Evolutionary conservation across 2,329 filamentous ascomycete genomes (phyloP), one percentile per base, ranked within the genome.

Genomic region (Ceratocystiopsis sp.): DNA sequence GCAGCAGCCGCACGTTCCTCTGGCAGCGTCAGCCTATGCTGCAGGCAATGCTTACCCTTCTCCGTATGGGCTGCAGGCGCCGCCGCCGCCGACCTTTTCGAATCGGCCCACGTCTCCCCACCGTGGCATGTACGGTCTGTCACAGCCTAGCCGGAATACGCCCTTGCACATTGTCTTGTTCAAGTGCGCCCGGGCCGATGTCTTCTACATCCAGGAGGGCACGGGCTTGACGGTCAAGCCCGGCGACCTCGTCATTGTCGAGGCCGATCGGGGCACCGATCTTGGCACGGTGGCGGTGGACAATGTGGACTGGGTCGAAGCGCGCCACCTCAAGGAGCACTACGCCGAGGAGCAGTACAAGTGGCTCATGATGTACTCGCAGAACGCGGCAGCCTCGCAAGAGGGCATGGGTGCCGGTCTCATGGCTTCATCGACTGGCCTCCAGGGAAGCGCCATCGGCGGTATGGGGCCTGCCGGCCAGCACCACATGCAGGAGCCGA

Each of bases 301-400:
- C 49, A 87, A 93, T 53, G 78, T 96, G 35, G 83, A 85, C 48
- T 86, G 86, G 71, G 80, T 86, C 51, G 75, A 80, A 42, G 91
- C 91, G 10, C 87, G 91, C 55, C 81, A 91, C 40, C 65, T 86
- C 51, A 94, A 95, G 59, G 84, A 93, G 53, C 80, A 91, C 52
- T 93, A 89, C 51, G 83, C 83, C 2, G 85, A 95, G 57, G 86
- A 96, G 57, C 91, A 98, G 59, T 95, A 94, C 64, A 87, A 86
- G 55, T 96, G 89, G 84, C 71, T 98, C 42, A 94, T 96, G 82
- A 91, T 96, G 83, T 98, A 95, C 60, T 94, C 86, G 1, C 80
- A 86, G 58, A 83, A 77, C 56, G 84, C 75, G 9, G 72, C 71
- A 34, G 71, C 68, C 18, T 71, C 68, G 18, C 69, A 77, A 44